Evolutionary conservation across 495 filamentous ascomycete genomes (phyloP), one percentile per base, ranked within the genome.

Genomic region (Evernia prunastri): DNA sequence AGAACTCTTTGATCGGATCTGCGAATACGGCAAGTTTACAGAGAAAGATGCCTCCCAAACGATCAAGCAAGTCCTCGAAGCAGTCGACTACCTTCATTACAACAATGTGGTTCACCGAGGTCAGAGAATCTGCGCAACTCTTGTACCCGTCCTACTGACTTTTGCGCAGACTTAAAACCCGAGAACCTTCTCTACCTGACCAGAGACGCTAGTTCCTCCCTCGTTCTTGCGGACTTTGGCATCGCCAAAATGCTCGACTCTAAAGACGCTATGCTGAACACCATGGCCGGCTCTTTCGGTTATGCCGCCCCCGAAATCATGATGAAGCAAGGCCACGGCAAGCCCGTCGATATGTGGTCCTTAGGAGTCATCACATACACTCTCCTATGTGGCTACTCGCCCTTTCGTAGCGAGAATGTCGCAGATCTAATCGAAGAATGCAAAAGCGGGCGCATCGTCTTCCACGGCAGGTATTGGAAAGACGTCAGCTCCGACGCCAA

Each of bases 281-380:
- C 94, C 64, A 99, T 99, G 94, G 94, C 94, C 25, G 94, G 94
- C 40, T 97, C 95, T 4, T 97, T 99, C 74, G 94, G 94, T 47
- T 99, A 99, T 71, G 94, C 94, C 25, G 94, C 94, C 1, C 94
- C 94, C 11, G 94, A 99, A 73, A 92, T 99, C 53, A 99, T 99
- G 94, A 80, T 96, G 57, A 97, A 96, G 80, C 84, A 90, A 68
- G 94, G 95, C 43, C 94, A 99, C 72, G 94, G 95, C 71, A 97
- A 97, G 74, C 89, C 94, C n/a, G 94, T 97, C 36, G 94, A 99
- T 72, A 95, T 99, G 90, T 99, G 94, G 94, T 97, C 93, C 12
- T 80, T 99, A 70, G 94, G 94, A 67, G 93, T 99, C 68, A 97
- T 99, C 72, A 97, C 95, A 36, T 99, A 99, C 78, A 97, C 95